These are phyloP conservation scores for Urtica urens DNA, from an alignment of 306 rosid genomes.

Conservation along the genomic window DNA sequence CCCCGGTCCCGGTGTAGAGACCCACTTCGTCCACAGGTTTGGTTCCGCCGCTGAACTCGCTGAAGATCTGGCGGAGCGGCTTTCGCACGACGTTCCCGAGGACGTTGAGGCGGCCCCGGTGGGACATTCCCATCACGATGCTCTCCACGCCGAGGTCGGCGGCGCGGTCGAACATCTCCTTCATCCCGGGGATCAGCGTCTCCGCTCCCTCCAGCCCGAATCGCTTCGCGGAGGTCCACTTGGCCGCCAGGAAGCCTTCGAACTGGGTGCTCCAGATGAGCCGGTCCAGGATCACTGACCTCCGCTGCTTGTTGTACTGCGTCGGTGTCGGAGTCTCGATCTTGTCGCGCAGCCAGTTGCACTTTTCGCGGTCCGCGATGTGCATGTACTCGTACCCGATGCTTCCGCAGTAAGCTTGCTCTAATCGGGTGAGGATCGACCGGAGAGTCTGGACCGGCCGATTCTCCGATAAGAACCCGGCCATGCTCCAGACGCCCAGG, in stretches of 20 bases:
- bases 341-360: slow-evolving; percentile 88
- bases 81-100: slow-evolving; percentile 87
- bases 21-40: slow-evolving; percentile 82
- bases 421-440: slow-evolving; percentile 81
- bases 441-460: slow-evolving; percentile 90
- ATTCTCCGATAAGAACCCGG: slow-evolving; percentile 95
- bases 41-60: slow-evolving; percentile 74
- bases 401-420: slow-evolving; percentile 93
- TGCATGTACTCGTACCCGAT: slow-evolving; percentile 97
- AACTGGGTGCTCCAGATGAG: slow-evolving; percentile 88
- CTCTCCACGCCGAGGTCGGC: slow-evolving; percentile 97
- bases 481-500: slow-evolving; percentile 91
- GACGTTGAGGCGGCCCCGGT: slow-evolving; percentile 76
- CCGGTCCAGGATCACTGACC: slow-evolving; percentile 79
- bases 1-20: slow-evolving; percentile 92
- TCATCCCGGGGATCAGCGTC: slow-evolving; percentile 93
- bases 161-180: slow-evolving; percentile 83
- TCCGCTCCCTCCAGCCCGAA: slow-evolving; percentile 94
- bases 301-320: slow-evolving; percentile 59
- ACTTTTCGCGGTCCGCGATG: slow-evolving; percentile 68
- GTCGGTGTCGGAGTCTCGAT: slow-evolving; percentile 73
- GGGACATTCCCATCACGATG: slow-evolving; percentile 93
- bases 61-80: slow-evolving; percentile 85
- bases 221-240: slow-evolving; percentile 91
- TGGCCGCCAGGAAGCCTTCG: slow-evolving; percentile 88